Evolutionary conservation across 345 rosid species (phyloP).

Genomic region (Linum usitatissimum): DNA sequence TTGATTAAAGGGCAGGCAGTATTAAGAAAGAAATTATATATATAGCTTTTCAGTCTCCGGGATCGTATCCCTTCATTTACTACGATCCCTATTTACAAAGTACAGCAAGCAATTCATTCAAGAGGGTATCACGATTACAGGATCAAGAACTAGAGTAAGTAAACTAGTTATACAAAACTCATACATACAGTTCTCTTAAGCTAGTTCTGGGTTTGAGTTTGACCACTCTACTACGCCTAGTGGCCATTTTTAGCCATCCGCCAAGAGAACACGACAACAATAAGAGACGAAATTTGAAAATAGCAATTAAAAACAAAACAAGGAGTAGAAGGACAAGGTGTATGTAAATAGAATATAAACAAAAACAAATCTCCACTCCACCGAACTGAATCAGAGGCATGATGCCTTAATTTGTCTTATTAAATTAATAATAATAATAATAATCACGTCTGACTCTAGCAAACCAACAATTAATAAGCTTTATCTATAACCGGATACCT

Average conservation of each 20-base stretch:
- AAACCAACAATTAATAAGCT: background rate
- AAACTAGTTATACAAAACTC: too few relatives aligned
- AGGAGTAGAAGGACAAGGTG: background rate
- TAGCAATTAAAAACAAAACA: background rate
- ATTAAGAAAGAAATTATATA: background rate
- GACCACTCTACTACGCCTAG: background rate
- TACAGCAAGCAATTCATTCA: background rate
- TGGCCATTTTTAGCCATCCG: background rate
- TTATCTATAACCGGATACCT: constrained; percentile 22
- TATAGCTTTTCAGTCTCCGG: constrained; percentile 18
- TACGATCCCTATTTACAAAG: background rate
- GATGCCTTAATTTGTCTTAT: background rate
- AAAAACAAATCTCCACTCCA: background rate
- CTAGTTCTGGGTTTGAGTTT: background rate
- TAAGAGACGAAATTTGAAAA: background rate
- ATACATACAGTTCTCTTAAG: too few relatives aligned
- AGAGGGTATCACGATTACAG: background rate
- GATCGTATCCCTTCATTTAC: constrained; percentile 12
- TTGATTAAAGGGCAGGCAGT: background rate
- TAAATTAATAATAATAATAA: too few relatives aligned
- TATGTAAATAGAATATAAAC: too few relatives aligned
- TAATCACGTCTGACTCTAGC: too few relatives aligned
- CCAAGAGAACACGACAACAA: background rate
- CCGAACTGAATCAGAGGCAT: background rate
- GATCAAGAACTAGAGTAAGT: too few relatives aligned